Evolutionary conservation across 2,329 filamentous ascomycete species (phyloP), one percentile per base, ranked within the genome.

Genomic region (Graphilbum sp.): DNA sequence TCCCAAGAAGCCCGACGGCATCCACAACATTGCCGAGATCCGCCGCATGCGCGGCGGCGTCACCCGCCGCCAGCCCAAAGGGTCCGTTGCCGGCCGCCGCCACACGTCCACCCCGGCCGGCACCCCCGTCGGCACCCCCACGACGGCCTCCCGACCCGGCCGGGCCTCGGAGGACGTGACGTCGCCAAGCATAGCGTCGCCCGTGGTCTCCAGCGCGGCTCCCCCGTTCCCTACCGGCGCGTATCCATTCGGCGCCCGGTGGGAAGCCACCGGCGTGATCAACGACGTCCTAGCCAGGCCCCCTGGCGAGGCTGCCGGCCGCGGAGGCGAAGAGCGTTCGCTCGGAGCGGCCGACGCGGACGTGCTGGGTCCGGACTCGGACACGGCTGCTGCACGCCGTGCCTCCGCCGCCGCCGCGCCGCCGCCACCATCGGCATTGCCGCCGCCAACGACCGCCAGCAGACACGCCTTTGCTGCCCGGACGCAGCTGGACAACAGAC

Each of bases 1-100:
- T 55, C 85, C 88, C 2, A 90, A 87, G 57, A 69, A 78, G 2
- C 63, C 80, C 7, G 88, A 96, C 59, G 87, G 87, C 36, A 62
- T 94, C 34, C 88, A 96, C 58, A 69, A 93, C 61, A 83, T 95
- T 41, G 83, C 88, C 8, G 83, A 84, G 56, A 96, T 96, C 50
- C 72, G 73, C 47, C 83, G 80, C 57, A 63, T 93, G 50, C 75
- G 88, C 38, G 83, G 84, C 33, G 72, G 75, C 43, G 93, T 96
- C 56, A 96, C 88, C 20, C 69, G 88, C 45, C 71, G 88, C 42
- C 85, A 94, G 54, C 77, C 84, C 2, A 72, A 83, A 49, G 73
- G 69, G 40, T 75, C 76, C 2, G 59, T 70, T 29, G 7, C 11
- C 13, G 61, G 66, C 18, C 70, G 67, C 42, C 69, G 72, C 42